Evolutionary conservation across 345 rosid species (phyloP).

Genomic region (Diplotaxis tenuifolia): DNA sequence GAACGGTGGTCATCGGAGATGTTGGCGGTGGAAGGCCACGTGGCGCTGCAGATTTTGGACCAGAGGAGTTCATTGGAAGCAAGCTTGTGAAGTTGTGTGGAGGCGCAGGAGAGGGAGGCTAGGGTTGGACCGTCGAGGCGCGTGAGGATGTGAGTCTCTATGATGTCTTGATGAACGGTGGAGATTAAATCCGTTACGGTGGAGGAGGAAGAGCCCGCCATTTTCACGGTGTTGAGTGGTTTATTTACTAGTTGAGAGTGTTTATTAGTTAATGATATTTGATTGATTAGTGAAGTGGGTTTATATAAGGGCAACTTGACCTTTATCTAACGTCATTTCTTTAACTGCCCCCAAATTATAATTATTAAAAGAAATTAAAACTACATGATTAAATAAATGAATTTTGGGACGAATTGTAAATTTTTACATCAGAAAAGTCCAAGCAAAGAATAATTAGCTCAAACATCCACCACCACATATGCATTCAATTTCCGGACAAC

Average conservation of each 20-base stretch:
- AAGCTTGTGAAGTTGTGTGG: slow-evolving; percentile 50
- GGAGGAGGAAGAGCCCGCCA: slow-evolving; percentile 1
- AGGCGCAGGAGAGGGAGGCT: slow-evolving; percentile 55
- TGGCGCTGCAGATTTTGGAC: slow-evolving; percentile 49
- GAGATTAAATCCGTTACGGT: slow-evolving; percentile 28
- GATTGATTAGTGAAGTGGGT: neutral
- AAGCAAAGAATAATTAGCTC: neutral
- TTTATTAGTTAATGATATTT: slow-evolving; percentile 16
- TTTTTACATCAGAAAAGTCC: neutral
- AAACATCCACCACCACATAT: neutral
- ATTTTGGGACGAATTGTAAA: neutral
- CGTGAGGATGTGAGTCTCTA: slow-evolving; percentile 59
- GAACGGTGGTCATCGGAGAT: slow-evolving; percentile 62
- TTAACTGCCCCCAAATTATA: neutral
- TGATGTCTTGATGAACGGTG: slow-evolving; percentile 52
- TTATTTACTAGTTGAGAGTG: slow-evolving; percentile 8
- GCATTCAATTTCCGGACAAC: neutral
- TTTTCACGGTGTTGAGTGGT: neutral
- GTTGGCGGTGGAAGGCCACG: slow-evolving; percentile 72
- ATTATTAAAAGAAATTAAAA: neutral
- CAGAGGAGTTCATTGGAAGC: slow-evolving; percentile 50
- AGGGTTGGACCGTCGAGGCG: slow-evolving; percentile 73
- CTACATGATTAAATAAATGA: neutral
- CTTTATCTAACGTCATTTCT: slow-evolving; percentile 2
- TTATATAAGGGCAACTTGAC: slow-evolving; percentile 18